phyloP scores from a whole-genome alignment of 179 eudicot species.

The Drosera spatulata region DNA sequence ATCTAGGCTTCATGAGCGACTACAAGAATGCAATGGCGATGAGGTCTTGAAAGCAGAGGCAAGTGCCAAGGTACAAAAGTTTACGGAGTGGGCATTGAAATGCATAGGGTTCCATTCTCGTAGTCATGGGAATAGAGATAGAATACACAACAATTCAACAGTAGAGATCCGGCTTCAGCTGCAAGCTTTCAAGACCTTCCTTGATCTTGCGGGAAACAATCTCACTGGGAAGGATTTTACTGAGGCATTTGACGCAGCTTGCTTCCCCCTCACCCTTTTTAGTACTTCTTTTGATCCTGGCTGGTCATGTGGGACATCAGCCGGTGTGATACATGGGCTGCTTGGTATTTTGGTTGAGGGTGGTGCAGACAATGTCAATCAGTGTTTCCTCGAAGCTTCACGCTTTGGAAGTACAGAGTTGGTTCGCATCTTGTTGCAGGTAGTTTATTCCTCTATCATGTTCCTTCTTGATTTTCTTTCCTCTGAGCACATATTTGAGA shows the following conservation, averaged over 20 bases:
- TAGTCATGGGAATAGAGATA: slow-evolving; percentile 54
- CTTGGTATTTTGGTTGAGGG: slow-evolving; percentile 88
- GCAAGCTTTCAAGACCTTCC: slow-evolving; percentile 79
- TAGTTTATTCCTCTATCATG: slow-evolving; percentile 15
- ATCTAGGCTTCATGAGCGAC: slow-evolving; percentile 80
- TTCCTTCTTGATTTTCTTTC: background rate
- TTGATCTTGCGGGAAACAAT: slow-evolving; percentile 82
- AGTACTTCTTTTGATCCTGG: slow-evolving; percentile 96
- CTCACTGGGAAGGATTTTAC: slow-evolving; percentile 90
- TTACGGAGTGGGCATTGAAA: slow-evolving; percentile 99
- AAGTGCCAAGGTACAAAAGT: slow-evolving; percentile 92
- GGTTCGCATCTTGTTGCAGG: slow-evolving; percentile 94
- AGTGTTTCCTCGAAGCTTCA: slow-evolving; percentile 97
- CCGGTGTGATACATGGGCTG: slow-evolving; percentile 84
- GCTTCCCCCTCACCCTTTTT: slow-evolving; percentile 95
- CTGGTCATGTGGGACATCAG: slow-evolving; percentile 93
- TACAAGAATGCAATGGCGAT: slow-evolving; percentile 96
- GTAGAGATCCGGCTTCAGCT: slow-evolving; percentile 80
- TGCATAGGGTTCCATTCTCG: slow-evolving; percentile 95
- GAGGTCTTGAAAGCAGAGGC: slow-evolving; percentile 98
- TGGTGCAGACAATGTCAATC: slow-evolving; percentile 98
- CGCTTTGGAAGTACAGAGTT: slow-evolving; percentile 99
- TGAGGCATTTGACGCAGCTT: slow-evolving; percentile 98
- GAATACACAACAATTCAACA: slow-evolving; percentile 47
- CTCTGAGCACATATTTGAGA: background rate